These are phyloP conservation scores for Panus rudis DNA, from an alignment of 768 basidiomycete genomes.

Conservation along the genomic window DNA sequence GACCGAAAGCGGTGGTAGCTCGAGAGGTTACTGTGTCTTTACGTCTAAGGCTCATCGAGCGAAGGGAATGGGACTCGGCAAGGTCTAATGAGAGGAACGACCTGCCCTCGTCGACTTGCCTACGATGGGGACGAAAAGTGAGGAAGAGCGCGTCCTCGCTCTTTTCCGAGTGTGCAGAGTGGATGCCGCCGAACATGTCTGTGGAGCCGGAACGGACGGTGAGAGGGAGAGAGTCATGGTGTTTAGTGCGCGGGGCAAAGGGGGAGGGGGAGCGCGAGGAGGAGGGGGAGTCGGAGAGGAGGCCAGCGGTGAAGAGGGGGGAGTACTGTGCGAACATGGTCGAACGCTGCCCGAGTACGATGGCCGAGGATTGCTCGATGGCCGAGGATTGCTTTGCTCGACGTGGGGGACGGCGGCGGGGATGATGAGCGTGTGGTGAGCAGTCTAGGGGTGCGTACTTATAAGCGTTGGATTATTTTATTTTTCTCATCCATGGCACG, in stretches of 20 bases:
- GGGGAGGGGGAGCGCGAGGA: constrained; percentile 20
- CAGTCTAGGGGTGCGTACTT: no score
- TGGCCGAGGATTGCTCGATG: no score
- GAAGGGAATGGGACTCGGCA: constrained; percentile 42
- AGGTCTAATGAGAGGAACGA: constrained; percentile 69
- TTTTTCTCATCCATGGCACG: no score
- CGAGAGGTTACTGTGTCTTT: constrained; percentile 24
- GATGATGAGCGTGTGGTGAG: no score
- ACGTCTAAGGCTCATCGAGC: constrained; percentile 31
- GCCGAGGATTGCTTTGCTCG: no score
- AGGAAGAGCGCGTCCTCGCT: constrained; percentile 36
- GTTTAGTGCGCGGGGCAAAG: constrained; percentile 11
- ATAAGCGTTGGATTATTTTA: no score
- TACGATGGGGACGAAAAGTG: constrained; percentile 34
- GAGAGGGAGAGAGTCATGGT: constrained; percentile 17
- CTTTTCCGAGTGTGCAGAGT: constrained; percentile 6
- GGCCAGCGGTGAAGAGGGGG: constrained; percentile 59
- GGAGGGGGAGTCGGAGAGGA: constrained; percentile 34
- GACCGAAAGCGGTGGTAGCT: constrained; percentile 8
- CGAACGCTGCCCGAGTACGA: no score
- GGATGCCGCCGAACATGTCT: constrained; percentile 11
- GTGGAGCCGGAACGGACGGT: constrained; percentile 12
- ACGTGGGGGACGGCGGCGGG: no score
- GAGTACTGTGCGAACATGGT: constrained; percentile 44
- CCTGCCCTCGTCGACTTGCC: constrained; percentile 29